Evolutionary conservation across 2,329 filamentous ascomycete species (phyloP).

Genomic region (Chrysosporium keratinophilum): DNA sequence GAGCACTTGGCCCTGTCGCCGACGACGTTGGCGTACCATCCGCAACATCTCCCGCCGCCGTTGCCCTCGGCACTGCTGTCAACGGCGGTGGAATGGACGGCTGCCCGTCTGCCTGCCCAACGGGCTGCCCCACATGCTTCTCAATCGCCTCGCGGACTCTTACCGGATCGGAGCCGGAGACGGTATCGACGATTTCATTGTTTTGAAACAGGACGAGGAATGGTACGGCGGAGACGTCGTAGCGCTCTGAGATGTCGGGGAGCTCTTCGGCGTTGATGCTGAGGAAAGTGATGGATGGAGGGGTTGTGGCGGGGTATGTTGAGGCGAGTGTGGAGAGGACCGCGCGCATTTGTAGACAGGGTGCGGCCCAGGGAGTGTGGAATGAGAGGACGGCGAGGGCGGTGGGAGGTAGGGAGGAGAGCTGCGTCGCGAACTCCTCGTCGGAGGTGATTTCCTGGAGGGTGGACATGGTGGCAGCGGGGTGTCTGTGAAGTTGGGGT

Average conservation of each 20-base stretch:
- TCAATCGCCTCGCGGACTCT: slow-evolving; percentile 82
- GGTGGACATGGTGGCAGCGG: slow-evolving; percentile 51
- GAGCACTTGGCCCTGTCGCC: slow-evolving; percentile 18
- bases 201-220: slow-evolving; percentile 75
- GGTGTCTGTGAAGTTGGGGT: neutral
- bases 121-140: slow-evolving; percentile 49
- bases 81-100: slow-evolving; percentile 33
- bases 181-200: slow-evolving; percentile 65
- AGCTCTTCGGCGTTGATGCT: slow-evolving; percentile 91
- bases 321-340: slow-evolving; percentile 76
- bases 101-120: slow-evolving; percentile 25
- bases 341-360: slow-evolving; percentile 85
- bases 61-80: slow-evolving; percentile 30
- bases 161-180: slow-evolving; percentile 80
- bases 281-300: slow-evolving; percentile 66
- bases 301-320: slow-evolving; percentile 63
- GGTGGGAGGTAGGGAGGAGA: slow-evolving; percentile 55
- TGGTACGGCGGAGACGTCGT: slow-evolving; percentile 89
- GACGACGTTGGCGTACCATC: slow-evolving; percentile 21
- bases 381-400: slow-evolving; percentile 82
- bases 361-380: slow-evolving; percentile 92
- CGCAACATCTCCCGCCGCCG: slow-evolving; percentile 13
- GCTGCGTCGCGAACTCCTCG: slow-evolving; percentile 59
- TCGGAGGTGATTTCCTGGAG: slow-evolving; percentile 68
- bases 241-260: slow-evolving; percentile 79